Conservation (phyloP, 2,329 filamentous ascomycete species). For the Penicillium sp. region DNA sequence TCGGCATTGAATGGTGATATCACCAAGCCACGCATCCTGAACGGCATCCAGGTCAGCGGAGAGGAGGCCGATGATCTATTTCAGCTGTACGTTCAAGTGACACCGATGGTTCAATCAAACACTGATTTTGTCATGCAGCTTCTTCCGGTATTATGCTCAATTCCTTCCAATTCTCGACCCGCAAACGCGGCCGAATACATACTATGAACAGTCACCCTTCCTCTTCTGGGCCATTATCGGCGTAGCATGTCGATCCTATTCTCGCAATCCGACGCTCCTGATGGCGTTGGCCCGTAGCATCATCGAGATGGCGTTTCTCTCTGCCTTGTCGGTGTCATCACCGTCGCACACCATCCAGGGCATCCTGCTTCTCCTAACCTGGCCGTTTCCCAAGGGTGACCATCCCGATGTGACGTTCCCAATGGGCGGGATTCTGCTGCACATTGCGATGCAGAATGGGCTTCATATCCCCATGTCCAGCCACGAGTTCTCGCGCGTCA, state of each 20-base stretch:
- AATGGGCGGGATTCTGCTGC: slow-evolving; percentile 38
- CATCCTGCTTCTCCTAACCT: slow-evolving; percentile 39
- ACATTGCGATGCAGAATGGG: slow-evolving; percentile 45
- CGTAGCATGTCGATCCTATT: slow-evolving; percentile 38
- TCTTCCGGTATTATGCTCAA: slow-evolving; percentile 38
- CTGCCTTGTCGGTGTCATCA: slow-evolving; percentile 27
- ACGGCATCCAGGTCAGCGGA: slow-evolving; percentile 29
- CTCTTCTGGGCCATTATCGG: slow-evolving; percentile 73
- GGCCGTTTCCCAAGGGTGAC: slow-evolving; percentile 42
- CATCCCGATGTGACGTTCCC: slow-evolving; percentile 37
- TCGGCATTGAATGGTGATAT: slow-evolving; percentile 14
- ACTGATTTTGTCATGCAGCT: slow-evolving; percentile 24
- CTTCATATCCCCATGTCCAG: slow-evolving; percentile 44
- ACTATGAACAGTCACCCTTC: slow-evolving; percentile 72
- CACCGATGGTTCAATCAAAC: not conserved
- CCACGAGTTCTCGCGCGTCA: slow-evolving; percentile 42
- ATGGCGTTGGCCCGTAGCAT: slow-evolving; percentile 35
- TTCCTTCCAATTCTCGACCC: slow-evolving; percentile 42
- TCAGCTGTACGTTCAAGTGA: slow-evolving; percentile 26
- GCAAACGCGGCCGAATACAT: slow-evolving; percentile 66
- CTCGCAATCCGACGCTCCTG: slow-evolving; percentile 40
- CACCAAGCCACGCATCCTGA: slow-evolving; percentile 32
- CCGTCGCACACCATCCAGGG: slow-evolving; percentile 39
- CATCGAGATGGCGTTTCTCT: slow-evolving; percentile 38
- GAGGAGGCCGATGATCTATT: slow-evolving; percentile 42